Percentiles rank a stretch among this genome's conserved stretches.
These are phyloP conservation scores for Euphrasia confusa DNA, from an alignment of 257 asterid genomes.

Conservation along the genomic window DNA sequence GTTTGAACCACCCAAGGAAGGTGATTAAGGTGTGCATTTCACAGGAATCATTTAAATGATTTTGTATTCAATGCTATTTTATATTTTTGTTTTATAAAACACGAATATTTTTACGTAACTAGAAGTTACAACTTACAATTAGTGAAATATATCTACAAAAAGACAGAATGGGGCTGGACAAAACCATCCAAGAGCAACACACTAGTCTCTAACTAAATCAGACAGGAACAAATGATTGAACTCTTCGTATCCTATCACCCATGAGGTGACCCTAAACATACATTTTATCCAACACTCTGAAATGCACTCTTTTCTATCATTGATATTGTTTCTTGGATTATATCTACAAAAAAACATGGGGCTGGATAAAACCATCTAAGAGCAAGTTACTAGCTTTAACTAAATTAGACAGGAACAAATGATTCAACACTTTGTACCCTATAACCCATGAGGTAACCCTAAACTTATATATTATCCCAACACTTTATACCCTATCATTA, in stretches of 20 bases:
- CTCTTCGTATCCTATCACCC: not conserved
- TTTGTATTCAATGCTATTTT: slow-evolving; percentile 1
- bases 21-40: not conserved
- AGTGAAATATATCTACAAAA: not conserved
- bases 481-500: not conserved
- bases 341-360: too few species aligned
- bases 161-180: not conserved
- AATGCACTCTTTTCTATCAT: not conserved
- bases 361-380: too few species aligned
- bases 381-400: too few species aligned
- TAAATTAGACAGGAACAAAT: too few species aligned
- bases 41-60: slow-evolving; percentile 8
- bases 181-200: not conserved
- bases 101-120: not conserved
- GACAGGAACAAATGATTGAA: too few species aligned
- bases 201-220: not conserved
- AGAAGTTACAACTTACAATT: not conserved
- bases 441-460: not conserved
- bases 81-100: not conserved
- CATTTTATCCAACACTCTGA: not conserved
- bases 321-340: too few species aligned
- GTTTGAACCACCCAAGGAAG: not conserved
- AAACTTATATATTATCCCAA: not conserved
- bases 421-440: too few species aligned
- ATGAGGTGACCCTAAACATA: not conserved